Base-by-base conservation (phyloP, 352 stramenopile genomes). In the Globisporangium ultimum region DNA sequence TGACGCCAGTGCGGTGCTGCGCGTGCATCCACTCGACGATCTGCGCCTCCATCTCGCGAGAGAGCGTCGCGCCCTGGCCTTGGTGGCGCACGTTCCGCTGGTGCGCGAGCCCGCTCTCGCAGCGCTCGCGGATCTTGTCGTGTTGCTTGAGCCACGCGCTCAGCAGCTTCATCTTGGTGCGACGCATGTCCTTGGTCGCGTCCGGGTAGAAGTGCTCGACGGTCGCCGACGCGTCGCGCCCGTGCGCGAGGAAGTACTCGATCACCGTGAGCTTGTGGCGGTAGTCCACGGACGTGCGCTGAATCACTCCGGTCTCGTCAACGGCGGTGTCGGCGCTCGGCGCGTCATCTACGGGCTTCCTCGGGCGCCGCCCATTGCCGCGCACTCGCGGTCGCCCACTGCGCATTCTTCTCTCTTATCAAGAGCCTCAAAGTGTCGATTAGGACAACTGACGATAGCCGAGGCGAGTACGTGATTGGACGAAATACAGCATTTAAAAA, bases 11-110 rank as follows among this genome's bases (percentile, higher is more conserved):
- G 53, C 53, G 53, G 14, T 28, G 18, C 53, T 58, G 53, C 5
- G 53, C 41, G 41, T 58, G 41, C 53, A 58, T 58, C 53, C 53
- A 58, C 41, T 51, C 53, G 41, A 58, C 53, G 53, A 58, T 58
- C 24, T 58, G 53, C 53, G 48, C 53, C 41, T 58, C 53, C 20
- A 58, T 40, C 41, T 58, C 53, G 4, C 32, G 28, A 17, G 53
- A 40, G 8, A 58, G 24, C 41, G 53, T 58, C 21, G 53, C 53
- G 15, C 53, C 53, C 17, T 58, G 53, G 0, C 53, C 53, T 22
- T 21, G 17, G 41, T 51, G 53, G 1, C 53, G 42, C 41, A 58
- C 41, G 41, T 58, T 58, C 10, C 53, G 53, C 53, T 58, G 53
- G 41, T 42, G 36, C 4, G 53, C 53, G 15, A 41, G 21, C 4